phyloP scores from a whole-genome alignment of 306 rosid genomes.

The Ammopiptanthus mongolicus region DNA sequence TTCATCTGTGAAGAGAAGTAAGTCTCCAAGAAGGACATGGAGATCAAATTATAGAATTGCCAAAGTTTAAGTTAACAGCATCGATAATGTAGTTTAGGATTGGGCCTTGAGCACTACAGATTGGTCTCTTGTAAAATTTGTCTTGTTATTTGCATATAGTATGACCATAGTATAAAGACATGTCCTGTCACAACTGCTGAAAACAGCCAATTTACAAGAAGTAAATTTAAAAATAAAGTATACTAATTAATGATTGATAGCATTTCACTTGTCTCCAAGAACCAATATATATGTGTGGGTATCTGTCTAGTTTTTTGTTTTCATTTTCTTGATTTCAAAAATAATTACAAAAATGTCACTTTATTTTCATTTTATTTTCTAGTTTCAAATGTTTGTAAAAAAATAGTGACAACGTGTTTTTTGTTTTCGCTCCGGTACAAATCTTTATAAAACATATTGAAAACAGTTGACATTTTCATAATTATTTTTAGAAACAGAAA shows the following conservation, averaged over 20 bases:
- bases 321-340: too few relatives aligned
- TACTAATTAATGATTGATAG: not conserved
- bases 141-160: not conserved
- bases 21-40: constrained; percentile 44
- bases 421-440: too few relatives aligned
- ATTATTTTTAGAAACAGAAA: too few relatives aligned
- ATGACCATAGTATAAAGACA: constrained; percentile 15
- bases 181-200: constrained; percentile 17
- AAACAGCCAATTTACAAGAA: not conserved
- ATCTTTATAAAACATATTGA: too few relatives aligned
- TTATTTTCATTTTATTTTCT: too few relatives aligned
- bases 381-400: too few relatives aligned
- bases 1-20: constrained; percentile 27
- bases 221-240: not conserved
- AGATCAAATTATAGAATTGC: constrained; percentile 26
- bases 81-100: constrained; percentile 18
- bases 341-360: too few relatives aligned
- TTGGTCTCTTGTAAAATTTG: constrained; percentile 14
- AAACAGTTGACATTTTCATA: too few relatives aligned
- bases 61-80: constrained; percentile 12
- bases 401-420: too few relatives aligned
- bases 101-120: constrained; percentile 20
- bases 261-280: not conserved
- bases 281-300: too few relatives aligned
- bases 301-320: too few relatives aligned